These are phyloP conservation scores for Beauveria sp. DNA, from an alignment of 2,329 filamentous ascomycete species.

Conservation along the genomic window DNA sequence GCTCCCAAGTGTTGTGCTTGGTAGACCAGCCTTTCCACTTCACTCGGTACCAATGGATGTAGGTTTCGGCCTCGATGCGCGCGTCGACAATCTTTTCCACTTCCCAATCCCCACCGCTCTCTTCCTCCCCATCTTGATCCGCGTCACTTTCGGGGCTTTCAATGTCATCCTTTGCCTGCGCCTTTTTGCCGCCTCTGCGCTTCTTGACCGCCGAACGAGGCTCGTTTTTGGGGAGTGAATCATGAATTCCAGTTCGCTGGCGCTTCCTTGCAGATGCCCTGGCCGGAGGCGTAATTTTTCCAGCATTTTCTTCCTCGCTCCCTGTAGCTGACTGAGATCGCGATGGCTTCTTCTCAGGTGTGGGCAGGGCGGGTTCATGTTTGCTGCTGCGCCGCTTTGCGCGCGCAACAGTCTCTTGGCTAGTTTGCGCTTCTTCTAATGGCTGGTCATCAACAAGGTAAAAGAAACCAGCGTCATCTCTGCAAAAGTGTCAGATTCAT, in stretches of 20 bases:
- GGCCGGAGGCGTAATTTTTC: background rate
- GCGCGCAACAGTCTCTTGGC: background rate
- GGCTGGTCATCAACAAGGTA: background rate
- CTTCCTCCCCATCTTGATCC: constrained; percentile 9
- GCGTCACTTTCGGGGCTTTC: constrained; percentile 12
- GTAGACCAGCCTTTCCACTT: constrained; percentile 44
- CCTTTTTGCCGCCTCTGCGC: background rate
- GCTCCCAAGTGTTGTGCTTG: constrained; percentile 47
- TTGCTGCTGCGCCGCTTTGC: background rate
- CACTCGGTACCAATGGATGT: constrained; percentile 37
- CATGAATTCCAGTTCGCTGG: background rate
- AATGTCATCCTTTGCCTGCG: background rate
- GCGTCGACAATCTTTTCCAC: constrained; percentile 40
- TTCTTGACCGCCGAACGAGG: background rate
- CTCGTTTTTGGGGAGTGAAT: background rate
- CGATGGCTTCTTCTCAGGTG: background rate
- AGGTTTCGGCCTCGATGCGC: constrained; percentile 28
- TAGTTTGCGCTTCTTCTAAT: background rate
- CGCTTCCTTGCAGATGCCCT: background rate
- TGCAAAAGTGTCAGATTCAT: background rate
- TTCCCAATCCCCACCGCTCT: constrained; percentile 29
- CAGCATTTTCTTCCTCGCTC: background rate
- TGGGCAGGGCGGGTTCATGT: background rate
- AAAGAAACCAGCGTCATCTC: background rate
- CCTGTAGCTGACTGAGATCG: background rate